A percentile compares a stretch with the other conserved stretches of the same genome.
Evolutionary conservation across 129 eudicot genomes (phyloP).

Genomic region (Escallonia rubra): DNA sequence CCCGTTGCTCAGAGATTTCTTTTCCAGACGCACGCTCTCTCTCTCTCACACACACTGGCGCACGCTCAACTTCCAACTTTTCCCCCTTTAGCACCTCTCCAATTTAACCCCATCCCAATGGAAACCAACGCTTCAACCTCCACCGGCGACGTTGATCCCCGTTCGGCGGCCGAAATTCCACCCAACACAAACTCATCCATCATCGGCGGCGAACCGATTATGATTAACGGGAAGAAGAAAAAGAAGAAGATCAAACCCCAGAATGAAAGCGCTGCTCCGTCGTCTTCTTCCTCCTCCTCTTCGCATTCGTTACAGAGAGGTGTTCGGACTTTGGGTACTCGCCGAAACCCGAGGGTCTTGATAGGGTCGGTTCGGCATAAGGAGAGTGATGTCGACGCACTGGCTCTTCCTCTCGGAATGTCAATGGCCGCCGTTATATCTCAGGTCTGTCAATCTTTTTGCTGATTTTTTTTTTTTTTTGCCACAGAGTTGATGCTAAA

Average conservation of each 20-base stretch:
- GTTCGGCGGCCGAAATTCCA: background rate
- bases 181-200: background rate
- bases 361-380: slow-evolving; percentile 14
- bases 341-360: slow-evolving; percentile 2
- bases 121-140: too few relatives aligned
- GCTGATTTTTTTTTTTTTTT: too few relatives aligned
- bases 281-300: background rate
- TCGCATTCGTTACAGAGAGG: background rate
- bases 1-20: too few relatives aligned
- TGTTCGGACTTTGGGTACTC: background rate
- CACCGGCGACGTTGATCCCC: background rate
- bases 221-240: background rate
- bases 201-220: background rate
- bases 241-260: background rate
- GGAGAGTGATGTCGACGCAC: slow-evolving; percentile 40
- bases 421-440: slow-evolving; percentile 79
- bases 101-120: too few relatives aligned
- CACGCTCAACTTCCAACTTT: too few relatives aligned
- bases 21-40: too few relatives aligned
- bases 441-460: slow-evolving; percentile 37
- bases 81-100: too few relatives aligned
- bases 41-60: too few relatives aligned
- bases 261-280: background rate
- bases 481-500: too few relatives aligned
- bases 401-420: slow-evolving; percentile 89